Percentiles rank a stretch among this genome's conserved stretches.
These are phyloP conservation scores for Letharia columbiana DNA, from an alignment of 495 filamentous ascomycete genomes.

Conservation along the genomic window DNA sequence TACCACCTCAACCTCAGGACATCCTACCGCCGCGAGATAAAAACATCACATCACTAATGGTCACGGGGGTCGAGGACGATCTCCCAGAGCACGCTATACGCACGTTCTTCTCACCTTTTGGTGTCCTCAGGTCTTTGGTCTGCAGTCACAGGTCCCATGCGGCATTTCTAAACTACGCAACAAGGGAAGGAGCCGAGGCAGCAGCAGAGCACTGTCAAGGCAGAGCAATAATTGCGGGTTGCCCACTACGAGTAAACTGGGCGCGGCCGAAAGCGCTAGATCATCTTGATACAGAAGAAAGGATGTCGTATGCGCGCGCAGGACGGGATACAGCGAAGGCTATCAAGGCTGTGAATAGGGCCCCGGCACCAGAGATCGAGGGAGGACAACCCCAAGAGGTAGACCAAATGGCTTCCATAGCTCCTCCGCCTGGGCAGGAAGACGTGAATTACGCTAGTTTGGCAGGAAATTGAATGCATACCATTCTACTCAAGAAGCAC, in stretches of 20 bases:
- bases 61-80: constrained; percentile 94
- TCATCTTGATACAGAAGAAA: constrained; percentile 75
- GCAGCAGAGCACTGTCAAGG: constrained; percentile 82
- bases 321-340: constrained; percentile 53
- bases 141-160: constrained; percentile 96
- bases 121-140: constrained; percentile 77
- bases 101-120: constrained; percentile 80
- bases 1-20: constrained; percentile 73
- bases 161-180: constrained; percentile 89
- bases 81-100: constrained; percentile 85
- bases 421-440: constrained; percentile 73
- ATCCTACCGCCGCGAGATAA: constrained; percentile 73
- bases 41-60: constrained; percentile 82
- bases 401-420: constrained; percentile 49
- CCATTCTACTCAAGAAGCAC: neutral
- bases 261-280: constrained; percentile 84
- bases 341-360: constrained; percentile 29
- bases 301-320: constrained; percentile 64
- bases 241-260: constrained; percentile 84
- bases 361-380: constrained; percentile 29
- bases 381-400: constrained; percentile 26
- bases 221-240: constrained; percentile 71
- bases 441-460: constrained; percentile 80
- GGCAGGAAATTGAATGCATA: constrained; percentile 56
- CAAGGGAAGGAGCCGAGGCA: constrained; percentile 70